phyloP scores from a whole-genome alignment of 2,329 filamentous ascomycete genomes.

The Bipolaris victoriae region DNA sequence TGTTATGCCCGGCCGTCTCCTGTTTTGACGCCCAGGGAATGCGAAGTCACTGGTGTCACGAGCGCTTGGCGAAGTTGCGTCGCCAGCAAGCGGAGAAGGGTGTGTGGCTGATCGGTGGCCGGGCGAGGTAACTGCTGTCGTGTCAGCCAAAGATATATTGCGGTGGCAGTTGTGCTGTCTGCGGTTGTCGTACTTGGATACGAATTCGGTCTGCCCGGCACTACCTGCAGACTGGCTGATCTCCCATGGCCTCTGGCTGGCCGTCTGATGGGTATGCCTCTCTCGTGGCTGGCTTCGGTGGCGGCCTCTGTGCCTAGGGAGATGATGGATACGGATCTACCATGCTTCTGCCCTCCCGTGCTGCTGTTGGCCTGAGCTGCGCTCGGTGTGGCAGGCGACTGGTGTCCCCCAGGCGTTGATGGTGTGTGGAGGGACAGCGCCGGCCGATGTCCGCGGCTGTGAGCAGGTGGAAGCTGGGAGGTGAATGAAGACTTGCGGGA shows the following conservation, averaged over 20 bases:
- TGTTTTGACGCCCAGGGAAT: slow-evolving; percentile 37
- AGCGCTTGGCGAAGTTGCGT: slow-evolving; percentile 44
- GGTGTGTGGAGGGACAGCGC: slow-evolving; percentile 66
- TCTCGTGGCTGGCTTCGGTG: slow-evolving; percentile 38
- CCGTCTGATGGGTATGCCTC: slow-evolving; percentile 46
- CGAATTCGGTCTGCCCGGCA: slow-evolving; percentile 54
- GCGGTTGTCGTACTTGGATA: slow-evolving; percentile 36
- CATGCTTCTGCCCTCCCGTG: slow-evolving; percentile 47
- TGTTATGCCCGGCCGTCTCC: slow-evolving; percentile 38
- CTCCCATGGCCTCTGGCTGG: slow-evolving; percentile 71
- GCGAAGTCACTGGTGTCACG: slow-evolving; percentile 37
- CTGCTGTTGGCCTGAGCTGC: slow-evolving; percentile 35
- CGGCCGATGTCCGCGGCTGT: slow-evolving; percentile 67
- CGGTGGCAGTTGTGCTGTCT: neutral
- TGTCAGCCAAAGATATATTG: slow-evolving; percentile 24
- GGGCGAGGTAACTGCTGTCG: slow-evolving; percentile 36
- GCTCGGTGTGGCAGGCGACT: slow-evolving; percentile 31
- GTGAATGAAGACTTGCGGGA: slow-evolving; percentile 47
- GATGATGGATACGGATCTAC: slow-evolving; percentile 58
- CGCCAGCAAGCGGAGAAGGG: slow-evolving; percentile 53
- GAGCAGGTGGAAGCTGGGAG: slow-evolving; percentile 38
- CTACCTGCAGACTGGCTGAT: slow-evolving; percentile 81
- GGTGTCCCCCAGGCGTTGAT: slow-evolving; percentile 36
- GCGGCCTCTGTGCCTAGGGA: slow-evolving; percentile 54
- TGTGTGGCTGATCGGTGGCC: slow-evolving; percentile 44